These are phyloP conservation scores for Platanus orientalis DNA, from an alignment of 164 flowering plant genomes.

Conservation along the genomic window DNA sequence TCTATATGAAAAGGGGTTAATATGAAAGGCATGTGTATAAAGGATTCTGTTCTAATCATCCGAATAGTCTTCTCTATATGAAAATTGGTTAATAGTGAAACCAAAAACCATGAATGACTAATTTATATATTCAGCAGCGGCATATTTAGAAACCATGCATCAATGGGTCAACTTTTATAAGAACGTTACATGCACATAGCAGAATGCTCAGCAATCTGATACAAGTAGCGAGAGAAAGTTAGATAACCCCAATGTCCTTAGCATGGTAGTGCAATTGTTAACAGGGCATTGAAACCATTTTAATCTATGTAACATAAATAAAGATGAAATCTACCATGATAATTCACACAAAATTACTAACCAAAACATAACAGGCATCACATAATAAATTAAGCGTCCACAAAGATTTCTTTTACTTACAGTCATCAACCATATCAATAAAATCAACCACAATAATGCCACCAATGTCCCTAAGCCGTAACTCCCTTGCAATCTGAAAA, in stretches of 20 bases:
- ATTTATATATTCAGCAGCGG: too few relatives aligned
- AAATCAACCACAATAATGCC: slow-evolving; percentile 98
- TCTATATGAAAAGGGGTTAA: too few relatives aligned
- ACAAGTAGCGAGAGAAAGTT: background rate
- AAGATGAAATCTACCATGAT: background rate
- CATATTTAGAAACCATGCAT: background rate
- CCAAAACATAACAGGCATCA: background rate
- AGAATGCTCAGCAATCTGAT: background rate
- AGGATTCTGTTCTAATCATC: too few relatives aligned
- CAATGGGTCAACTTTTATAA: background rate
- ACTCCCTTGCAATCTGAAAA: slow-evolving; percentile 92
- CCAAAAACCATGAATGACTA: too few relatives aligned
- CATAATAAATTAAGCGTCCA: background rate
- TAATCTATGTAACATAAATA: too few relatives aligned
- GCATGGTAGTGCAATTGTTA: too few relatives aligned
- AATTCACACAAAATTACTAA: background rate
- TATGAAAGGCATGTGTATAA: too few relatives aligned
- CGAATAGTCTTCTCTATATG: too few relatives aligned
- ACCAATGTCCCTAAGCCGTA: slow-evolving; percentile 93
- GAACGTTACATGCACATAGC: background rate
- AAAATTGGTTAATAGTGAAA: too few relatives aligned
- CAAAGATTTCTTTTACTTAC: slow-evolving; percentile 40
- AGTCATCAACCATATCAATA: slow-evolving; percentile 87
- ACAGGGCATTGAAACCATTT: too few relatives aligned
- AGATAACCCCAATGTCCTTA: background rate